phyloP scores from a whole-genome alignment of 306 rosid genomes.

The Psophocarpus tetragonolobus region DNA sequence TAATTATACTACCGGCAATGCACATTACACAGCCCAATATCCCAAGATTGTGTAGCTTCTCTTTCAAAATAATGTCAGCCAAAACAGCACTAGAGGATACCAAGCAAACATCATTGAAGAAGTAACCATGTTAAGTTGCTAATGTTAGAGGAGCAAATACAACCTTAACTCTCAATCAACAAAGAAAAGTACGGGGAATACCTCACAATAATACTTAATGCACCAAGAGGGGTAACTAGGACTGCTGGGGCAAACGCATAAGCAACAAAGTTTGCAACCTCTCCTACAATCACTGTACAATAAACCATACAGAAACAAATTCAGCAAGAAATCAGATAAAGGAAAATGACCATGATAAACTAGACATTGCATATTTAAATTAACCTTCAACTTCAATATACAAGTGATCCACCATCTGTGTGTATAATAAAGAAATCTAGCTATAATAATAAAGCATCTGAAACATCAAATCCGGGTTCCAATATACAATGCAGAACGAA shows the following conservation, averaged over 20 bases:
- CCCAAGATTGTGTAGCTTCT: constrained; percentile 72
- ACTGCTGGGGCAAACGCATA: constrained; percentile 95
- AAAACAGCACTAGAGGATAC: constrained; percentile 66
- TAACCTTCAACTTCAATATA: neutral
- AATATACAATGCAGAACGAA: neutral
- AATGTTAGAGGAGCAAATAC: constrained; percentile 20
- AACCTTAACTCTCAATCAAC: neutral
- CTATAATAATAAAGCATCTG: constrained; percentile 15
- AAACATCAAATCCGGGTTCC: constrained; percentile 31
- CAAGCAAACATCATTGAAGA: constrained; percentile 21
- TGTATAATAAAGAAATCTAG: neutral
- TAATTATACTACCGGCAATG: constrained; percentile 69
- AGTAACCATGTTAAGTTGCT: neutral
- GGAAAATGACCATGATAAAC: constrained; percentile 19
- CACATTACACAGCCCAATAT: constrained; percentile 85
- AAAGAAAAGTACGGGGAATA: constrained; percentile 37
- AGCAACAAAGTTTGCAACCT: constrained; percentile 79
- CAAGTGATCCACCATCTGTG: neutral
- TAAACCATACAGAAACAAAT: constrained; percentile 47
- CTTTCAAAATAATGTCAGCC: constrained; percentile 82
- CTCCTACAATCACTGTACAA: constrained; percentile 87
- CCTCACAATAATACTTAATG: constrained; percentile 88
- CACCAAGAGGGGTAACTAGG: constrained; percentile 94
- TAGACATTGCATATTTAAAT: neutral
- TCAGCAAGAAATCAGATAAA: constrained; percentile 47